Conservation (phyloP, 495 filamentous ascomycete genomes). For the Xanthoparmelia taractica region DNA sequence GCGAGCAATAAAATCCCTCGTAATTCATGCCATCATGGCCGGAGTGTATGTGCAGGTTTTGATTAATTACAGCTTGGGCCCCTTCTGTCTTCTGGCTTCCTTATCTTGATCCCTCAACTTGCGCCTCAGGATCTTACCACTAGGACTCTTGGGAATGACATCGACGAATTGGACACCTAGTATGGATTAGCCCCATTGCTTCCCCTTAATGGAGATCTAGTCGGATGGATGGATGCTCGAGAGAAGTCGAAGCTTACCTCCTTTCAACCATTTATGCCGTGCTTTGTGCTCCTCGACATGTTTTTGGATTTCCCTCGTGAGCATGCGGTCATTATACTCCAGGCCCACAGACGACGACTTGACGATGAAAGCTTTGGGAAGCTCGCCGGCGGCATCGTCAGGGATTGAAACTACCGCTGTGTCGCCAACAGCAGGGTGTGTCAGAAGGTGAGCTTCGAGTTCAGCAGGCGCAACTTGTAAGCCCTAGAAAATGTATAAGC, state of each 20-base stretch:
- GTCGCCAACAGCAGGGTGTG: constrained; percentile 72
- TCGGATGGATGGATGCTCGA: background rate
- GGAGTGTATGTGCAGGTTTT: background rate
- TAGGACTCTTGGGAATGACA: constrained; percentile 78
- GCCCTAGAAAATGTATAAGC: constrained; percentile 44
- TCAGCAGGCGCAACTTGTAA: constrained; percentile 89
- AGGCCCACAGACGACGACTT: constrained; percentile 54
- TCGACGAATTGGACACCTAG: constrained; percentile 35
- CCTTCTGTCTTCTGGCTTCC: constrained; percentile 55
- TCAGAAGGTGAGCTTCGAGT: constrained; percentile 79
- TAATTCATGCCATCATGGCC: background rate
- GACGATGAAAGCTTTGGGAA: constrained; percentile 82
- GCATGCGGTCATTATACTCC: constrained; percentile 51
- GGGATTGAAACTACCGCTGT: constrained; percentile 77
- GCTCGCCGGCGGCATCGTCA: constrained; percentile 67
- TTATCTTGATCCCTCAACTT: constrained; percentile 74
- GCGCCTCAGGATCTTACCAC: constrained; percentile 83
- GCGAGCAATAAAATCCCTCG: background rate
- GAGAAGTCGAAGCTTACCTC: constrained; percentile 30
- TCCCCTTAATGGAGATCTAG: background rate
- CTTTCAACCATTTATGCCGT: constrained; percentile 82
- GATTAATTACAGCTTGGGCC: constrained; percentile 43
- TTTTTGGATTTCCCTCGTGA: constrained; percentile 58
- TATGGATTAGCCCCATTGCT: constrained; percentile 4
- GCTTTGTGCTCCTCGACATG: constrained; percentile 79